phyloP scores from a whole-genome alignment of 2,329 filamentous ascomycete species.

The Pyricularia grisea region DNA sequence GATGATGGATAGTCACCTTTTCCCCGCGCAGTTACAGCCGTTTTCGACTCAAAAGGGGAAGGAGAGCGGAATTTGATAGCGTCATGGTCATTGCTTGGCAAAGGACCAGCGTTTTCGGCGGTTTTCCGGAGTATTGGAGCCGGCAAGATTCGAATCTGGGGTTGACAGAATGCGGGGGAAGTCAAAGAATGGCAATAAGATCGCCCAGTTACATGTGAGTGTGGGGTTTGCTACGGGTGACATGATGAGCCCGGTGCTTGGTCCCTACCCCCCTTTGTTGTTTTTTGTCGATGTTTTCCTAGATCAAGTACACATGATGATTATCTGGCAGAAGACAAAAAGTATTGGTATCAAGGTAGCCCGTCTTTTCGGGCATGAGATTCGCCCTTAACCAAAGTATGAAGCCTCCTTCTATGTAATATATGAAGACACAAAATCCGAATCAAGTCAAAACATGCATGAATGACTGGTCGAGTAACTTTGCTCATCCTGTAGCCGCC shows the following conservation, averaged over 20 bases:
- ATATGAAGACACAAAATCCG: not conserved
- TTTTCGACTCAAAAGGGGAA: not conserved
- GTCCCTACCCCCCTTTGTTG: not conserved
- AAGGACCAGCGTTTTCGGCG: not conserved
- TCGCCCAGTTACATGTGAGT: not conserved
- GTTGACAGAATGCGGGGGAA: not conserved
- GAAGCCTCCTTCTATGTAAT: not conserved
- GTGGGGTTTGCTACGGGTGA: not conserved
- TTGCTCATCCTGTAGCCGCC: not conserved
- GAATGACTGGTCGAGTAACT: not conserved
- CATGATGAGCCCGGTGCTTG: not conserved
- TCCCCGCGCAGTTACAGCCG: not conserved
- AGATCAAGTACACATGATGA: not conserved
- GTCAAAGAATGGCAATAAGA: not conserved
- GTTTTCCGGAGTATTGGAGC: not conserved
- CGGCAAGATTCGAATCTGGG: not conserved
- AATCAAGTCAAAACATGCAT: not conserved
- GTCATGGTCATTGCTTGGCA: not conserved
- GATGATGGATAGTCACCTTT: not conserved
- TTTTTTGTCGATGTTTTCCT: not conserved
- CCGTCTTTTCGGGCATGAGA: no score
- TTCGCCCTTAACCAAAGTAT: not conserved
- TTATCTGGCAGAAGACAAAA: not conserved
- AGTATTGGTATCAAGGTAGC: not conserved
- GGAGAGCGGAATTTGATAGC: not conserved